Evolutionary conservation across 163 green algal genomes (phyloP), one percentile per base, ranked within the genome.

Genomic region (Chloromonas sp.): DNA sequence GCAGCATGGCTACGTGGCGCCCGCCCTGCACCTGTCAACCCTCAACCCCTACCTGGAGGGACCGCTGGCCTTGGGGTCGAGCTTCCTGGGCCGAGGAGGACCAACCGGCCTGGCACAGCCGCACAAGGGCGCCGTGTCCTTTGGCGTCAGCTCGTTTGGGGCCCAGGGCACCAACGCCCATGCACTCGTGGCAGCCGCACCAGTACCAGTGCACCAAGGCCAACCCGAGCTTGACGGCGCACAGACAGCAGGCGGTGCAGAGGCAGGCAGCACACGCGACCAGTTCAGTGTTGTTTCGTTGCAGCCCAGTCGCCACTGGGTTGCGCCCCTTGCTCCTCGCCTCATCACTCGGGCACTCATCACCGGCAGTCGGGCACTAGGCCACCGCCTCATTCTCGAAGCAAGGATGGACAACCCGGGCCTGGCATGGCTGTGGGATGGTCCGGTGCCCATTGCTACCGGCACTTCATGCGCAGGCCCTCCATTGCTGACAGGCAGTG

Each of bases 111-210:
- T 36, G 36, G 36, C 36, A 36, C 36, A 36, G 36, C 36, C 36
- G 36, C 36, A 36, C 36, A 36, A 36, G 36, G 36, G 36, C 36
- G 36, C 36, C 36, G 36, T 36, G 36, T 36, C 36, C 36, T 36
- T 91, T 57, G 87, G 92, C 60, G 90, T 96, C 1, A 95, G 89
- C 89, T 95, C 93, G 3, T 96, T 96, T 89, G 93, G 93, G 2
- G 93, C 93, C 0, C 90, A 90, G 59, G 79, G 79, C 14, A 96
- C 93, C 82, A 96, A 96, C 76, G 93, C 93, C 1, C 93, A 96
- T 76, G 93, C 91, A 2, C 74, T 91, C 36, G 60, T 91, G 60
- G 14, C 57, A 3, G 57, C 81, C 36, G 3, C 81, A 2, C n/a
- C 79, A 36, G 13, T 71, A 2, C 1, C 79, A 70, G 60, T 59